Evolutionary conservation across 768 basidiomycete genomes (phyloP).

Genomic region (Phylloporus sp.): DNA sequence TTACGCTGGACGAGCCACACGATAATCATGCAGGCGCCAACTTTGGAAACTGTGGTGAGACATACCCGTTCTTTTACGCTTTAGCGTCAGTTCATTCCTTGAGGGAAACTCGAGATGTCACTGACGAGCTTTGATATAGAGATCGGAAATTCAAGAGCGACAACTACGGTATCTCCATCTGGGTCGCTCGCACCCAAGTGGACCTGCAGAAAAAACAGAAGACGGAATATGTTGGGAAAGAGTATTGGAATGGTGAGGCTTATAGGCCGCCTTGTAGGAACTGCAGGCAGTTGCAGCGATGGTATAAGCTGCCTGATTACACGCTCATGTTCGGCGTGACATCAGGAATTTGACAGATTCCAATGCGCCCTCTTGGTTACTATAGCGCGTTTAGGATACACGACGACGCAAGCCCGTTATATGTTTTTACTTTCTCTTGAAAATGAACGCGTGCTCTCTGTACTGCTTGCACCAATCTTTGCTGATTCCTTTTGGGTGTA

Average conservation of each 20-base stretch:
- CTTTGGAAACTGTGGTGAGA: constrained; percentile 1
- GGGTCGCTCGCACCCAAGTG: no score
- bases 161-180: background rate
- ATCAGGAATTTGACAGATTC: no score
- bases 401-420: no score
- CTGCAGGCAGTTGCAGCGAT: background rate
- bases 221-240: background rate
- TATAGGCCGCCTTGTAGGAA: background rate
- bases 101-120: background rate
- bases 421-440: no score
- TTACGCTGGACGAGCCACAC: background rate
- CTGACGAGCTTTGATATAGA: background rate
- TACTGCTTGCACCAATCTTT: no score
- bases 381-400: no score
- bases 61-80: background rate
- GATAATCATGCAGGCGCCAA: background rate
- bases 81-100: background rate
- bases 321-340: background rate
- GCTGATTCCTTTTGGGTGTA: no score
- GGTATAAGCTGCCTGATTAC: background rate
- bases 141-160: background rate
- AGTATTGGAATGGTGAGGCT: background rate
- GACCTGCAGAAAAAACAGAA: no score
- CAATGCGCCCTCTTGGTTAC: no score
- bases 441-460: no score